phyloP scores from a whole-genome alignment of 495 filamentous ascomycete species.

The Trichoderma gamsii region DNA sequence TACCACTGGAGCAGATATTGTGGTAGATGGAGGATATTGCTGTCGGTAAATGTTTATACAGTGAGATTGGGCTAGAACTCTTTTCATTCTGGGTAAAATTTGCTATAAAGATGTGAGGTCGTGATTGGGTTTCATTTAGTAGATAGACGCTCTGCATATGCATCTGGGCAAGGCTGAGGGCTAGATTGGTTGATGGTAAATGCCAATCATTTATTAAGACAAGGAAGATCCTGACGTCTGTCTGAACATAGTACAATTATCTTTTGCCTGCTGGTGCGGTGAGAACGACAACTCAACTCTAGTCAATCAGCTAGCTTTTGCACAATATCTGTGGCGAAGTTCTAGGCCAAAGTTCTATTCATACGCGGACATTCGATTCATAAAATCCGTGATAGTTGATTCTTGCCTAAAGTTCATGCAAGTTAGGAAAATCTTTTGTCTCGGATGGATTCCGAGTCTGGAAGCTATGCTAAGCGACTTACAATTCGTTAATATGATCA shows the following conservation, averaged over 20 bases:
- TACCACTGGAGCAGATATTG: conserved; percentile 72
- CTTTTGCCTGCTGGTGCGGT: not conserved
- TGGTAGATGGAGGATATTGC: conserved; percentile 64
- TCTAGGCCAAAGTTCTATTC: not conserved
- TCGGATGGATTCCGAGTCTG: not conserved
- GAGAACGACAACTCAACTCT: not conserved
- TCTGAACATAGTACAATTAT: not conserved
- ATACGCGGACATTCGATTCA: not conserved
- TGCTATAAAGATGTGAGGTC: not conserved
- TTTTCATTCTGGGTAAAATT: not conserved
- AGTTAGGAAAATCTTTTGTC: not conserved
- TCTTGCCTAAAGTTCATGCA: not conserved
- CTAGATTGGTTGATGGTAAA: too few species aligned
- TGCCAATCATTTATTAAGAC: not conserved
- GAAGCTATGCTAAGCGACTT: not conserved
- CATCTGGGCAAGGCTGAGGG: not conserved
- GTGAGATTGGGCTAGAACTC: not conserved
- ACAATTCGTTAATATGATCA: not conserved
- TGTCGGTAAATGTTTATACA: conserved; percentile 25
- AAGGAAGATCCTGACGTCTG: not conserved
- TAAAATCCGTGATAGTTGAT: not conserved
- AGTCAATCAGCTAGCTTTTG: not conserved
- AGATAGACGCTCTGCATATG: not conserved
- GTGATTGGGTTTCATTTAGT: not conserved
- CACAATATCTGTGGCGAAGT: not conserved